Evolutionary conservation across 345 rosid genomes (phyloP), one percentile per base, ranked within the genome.

Genomic region (Sisymbrium altissimum): DNA sequence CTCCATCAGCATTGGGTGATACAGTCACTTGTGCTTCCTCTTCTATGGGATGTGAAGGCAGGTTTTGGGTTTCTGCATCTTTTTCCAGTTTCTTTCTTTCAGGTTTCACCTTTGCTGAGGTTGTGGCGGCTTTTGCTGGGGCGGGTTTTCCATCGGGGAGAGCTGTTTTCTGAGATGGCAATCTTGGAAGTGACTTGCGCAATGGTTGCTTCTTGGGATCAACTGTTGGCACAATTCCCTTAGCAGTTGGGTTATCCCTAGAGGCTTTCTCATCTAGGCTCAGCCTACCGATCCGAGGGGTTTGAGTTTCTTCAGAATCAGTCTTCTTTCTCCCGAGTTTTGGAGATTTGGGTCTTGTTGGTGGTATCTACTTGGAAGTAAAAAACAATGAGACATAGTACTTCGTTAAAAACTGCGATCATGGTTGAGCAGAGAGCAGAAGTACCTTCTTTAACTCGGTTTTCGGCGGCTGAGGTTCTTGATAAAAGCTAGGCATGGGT

Each of bases 401-500:
- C 59, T 58, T 52, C 39, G 14, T 19, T 5, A 18, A 12, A 67
- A 39, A 40, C 41, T 32, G 54, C 67, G 55, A 27, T 11, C 40
- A n/a, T 36, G 60, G 21, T 15, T 40, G 81, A 33, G 61, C 55
- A 76, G 48, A 49, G 40, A 35, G 71, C 21, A 64, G 19, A 56
- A 53, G 70, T 80, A 85, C 99, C 97, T 96, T 96, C 82, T 92
- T 92, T 67, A 96, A 81, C 84, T 92, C 97, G 38, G 78, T 66
- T 84, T 88, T 92, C 36, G 93, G 84, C 19, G 98, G 95, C 52
- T 87, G 71, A 80, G 99, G 99, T 77, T 90, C 99, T 83, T 88
- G 98, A 77, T 96, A 96, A 87, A 96, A 96, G 79, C 79, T 88
- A 12, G 99, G 98, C 98, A 96, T 89, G 7, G 99, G 99, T 40